Percentiles rank a stretch among this genome's conserved stretches.
Evolutionary conservation across 768 basidiomycete species (phyloP).

Genomic region (Cystofilobasidium ferigula): DNA sequence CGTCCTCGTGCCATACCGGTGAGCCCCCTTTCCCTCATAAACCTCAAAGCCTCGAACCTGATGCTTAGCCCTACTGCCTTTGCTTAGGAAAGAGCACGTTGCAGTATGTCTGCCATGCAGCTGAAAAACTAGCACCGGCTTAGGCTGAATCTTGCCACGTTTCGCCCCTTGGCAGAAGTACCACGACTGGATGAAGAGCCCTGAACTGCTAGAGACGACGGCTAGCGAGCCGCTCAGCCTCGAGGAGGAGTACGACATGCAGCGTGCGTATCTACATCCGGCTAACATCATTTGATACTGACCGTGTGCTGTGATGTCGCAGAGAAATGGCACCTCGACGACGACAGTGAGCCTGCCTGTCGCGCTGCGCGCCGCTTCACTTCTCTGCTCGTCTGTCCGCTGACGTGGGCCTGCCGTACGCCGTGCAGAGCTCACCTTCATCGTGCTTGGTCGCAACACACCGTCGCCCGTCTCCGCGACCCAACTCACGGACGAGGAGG

Average conservation of each 20-base stretch:
- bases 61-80: neutral
- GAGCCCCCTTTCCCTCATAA: conserved; percentile 32
- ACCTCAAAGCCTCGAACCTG: neutral
- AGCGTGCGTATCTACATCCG: conserved; percentile 46
- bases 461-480: conserved; percentile 26
- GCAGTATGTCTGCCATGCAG: too few species aligned
- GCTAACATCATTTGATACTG: neutral
- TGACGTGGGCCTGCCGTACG: neutral
- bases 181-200: conserved; percentile 75
- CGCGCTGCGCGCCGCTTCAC: neutral
- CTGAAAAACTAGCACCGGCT: too few species aligned
- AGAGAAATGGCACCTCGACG: conserved; percentile 79
- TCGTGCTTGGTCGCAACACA: conserved; percentile 53
- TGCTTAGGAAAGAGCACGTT: conserved; percentile 44
- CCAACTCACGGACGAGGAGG: conserved; percentile 23
- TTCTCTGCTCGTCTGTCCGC: neutral
- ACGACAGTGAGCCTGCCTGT: conserved; percentile 52
- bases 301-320: too few species aligned
- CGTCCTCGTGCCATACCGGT: conserved; percentile 70
- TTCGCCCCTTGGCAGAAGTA: conserved; percentile 55
- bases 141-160: too few species aligned
- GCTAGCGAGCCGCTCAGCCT: conserved; percentile 73
- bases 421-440: conserved; percentile 67
- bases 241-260: conserved; percentile 80
- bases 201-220: conserved; percentile 60